These are phyloP conservation scores for Coprinopsis sp. DNA, from an alignment of 768 basidiomycete genomes.

Conservation along the genomic window DNA sequence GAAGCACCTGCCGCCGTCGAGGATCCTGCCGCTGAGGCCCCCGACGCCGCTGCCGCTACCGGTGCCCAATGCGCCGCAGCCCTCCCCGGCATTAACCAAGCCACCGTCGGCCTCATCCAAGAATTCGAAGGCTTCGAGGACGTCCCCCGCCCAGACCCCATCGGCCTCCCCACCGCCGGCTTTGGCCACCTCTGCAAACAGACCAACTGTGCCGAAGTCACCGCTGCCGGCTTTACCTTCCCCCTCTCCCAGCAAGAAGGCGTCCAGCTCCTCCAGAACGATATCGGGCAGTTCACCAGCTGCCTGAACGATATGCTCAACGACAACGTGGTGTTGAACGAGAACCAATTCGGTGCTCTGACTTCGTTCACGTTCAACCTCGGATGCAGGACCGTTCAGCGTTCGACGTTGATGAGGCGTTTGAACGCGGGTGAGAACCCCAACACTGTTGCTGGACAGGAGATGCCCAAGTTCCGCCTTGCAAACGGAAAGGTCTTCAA, in stretches of 20 bases:
- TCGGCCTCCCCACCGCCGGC: slow-evolving; percentile 30
- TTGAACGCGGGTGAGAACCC: slow-evolving; percentile 32
- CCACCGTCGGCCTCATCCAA: slow-evolving; percentile 25
- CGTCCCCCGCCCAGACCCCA: slow-evolving; percentile 27
- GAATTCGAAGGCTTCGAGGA: slow-evolving; percentile 29
- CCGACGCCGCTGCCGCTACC: too few species aligned
- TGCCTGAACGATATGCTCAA: slow-evolving; percentile 27
- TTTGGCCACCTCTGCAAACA: slow-evolving; percentile 29
- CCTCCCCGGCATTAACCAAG: slow-evolving; percentile 20
- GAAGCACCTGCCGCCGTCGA: too few species aligned
- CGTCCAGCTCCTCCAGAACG: slow-evolving; percentile 22
- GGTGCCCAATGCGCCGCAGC: slow-evolving; percentile 3
- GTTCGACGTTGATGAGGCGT: slow-evolving; percentile 27
- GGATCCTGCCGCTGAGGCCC: too few species aligned
- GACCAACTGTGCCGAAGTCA: slow-evolving; percentile 16
- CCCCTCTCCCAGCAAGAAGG: slow-evolving; percentile 24
- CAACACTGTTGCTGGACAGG: slow-evolving; percentile 32
- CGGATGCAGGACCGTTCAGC: slow-evolving; percentile 25
- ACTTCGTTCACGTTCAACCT: slow-evolving; percentile 30
- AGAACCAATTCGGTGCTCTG: slow-evolving; percentile 34
- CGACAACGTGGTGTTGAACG: slow-evolving; percentile 27
- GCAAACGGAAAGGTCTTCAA: slow-evolving; percentile 26
- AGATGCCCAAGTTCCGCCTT: slow-evolving; percentile 30
- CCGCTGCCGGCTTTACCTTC: slow-evolving; percentile 19
- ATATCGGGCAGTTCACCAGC: slow-evolving; percentile 23